Evolutionary conservation across 345 rosid species (phyloP), one percentile per base, ranked within the genome.

Genomic region (Leavenworthia alabamica): DNA sequence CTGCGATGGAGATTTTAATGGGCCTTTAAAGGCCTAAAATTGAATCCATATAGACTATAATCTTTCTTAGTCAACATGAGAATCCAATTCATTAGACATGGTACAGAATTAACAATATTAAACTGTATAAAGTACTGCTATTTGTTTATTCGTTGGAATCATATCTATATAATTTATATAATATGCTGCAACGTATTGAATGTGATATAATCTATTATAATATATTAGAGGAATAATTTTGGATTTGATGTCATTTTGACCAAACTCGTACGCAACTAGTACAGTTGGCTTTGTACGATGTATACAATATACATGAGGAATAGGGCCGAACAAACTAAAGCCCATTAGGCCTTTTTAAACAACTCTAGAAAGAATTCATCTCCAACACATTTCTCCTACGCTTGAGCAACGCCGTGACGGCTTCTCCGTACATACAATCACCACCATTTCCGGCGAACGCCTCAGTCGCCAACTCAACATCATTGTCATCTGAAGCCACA

Each of bases 331-430:
- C 15, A 59, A 49, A 46, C 9, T 0, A 56, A 19, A 39, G 72
- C 72, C 66, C 66, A 59, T 42, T 35, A 5, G 32, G 47, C 65
- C 47, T 48, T 40, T 22, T 13, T 2, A 1, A 43, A 6, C 6
- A 26, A 35, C 6, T 11, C 42, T 64, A 64, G 27, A 71, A 71
- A 50, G 75, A 71, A 50, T 71, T 71, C 75, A 71, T 71, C 44
- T 71, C 75, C 48, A 71, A 57, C 44, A 71, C 61, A 64, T 71
- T 71, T 28, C 70, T 71, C 75, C 75, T 49, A 56, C 75, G 75
- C 40, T 71, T 71, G 2, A 64, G 70, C 70, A 71, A 58, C 61
- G 75, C 66, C 66, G 56, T 22, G 3, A 71, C 75, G 3, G 75
- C 75, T 58, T 64, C 75, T 0, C 70, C 70, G 66, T 71, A 64